These are phyloP conservation scores for Rhodotorula diobovata DNA, from an alignment of 768 basidiomycete species.

Conservation along the genomic window DNA sequence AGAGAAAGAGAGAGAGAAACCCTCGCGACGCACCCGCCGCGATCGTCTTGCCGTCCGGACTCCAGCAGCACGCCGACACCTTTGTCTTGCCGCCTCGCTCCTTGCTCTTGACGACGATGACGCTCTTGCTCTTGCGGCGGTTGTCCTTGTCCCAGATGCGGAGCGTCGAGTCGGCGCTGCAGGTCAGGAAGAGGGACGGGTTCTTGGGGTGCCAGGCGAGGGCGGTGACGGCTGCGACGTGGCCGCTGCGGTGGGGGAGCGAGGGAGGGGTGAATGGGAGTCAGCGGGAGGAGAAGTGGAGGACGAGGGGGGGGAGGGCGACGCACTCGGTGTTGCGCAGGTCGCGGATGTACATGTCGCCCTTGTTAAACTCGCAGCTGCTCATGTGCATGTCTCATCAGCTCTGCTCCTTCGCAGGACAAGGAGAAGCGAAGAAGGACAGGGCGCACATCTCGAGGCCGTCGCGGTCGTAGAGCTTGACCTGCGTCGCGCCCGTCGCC, in stretches of 20 bases:
- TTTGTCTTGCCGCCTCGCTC: conserved; percentile 74
- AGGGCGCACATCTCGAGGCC: conserved; percentile 87
- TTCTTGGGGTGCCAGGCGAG: conserved; percentile 92
- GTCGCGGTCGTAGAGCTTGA: conserved; percentile 84
- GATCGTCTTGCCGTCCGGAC: conserved; percentile 80
- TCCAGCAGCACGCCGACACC: conserved; percentile 79
- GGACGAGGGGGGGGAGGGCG: neutral
- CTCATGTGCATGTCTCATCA: conserved; percentile 39
- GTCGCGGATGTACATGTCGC: conserved; percentile 96
- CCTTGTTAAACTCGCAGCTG: conserved; percentile 64
- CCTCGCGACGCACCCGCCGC: conserved; percentile 51
- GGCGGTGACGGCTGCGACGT: conserved; percentile 84
- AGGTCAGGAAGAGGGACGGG: conserved; percentile 75
- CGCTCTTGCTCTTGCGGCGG: conserved; percentile 86
- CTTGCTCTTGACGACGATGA: conserved; percentile 92
- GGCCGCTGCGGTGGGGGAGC: conserved; percentile 60
- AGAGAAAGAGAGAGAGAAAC: neutral
- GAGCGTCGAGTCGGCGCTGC: conserved; percentile 92
- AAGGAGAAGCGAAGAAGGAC: neutral
- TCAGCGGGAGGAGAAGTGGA: neutral
- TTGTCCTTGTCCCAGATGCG: conserved; percentile 96
- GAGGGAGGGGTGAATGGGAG: no score
- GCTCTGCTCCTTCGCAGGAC: neutral
- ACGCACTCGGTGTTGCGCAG: conserved; percentile 97
- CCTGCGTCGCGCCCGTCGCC: conserved; percentile 78